A percentile compares a stretch with the other conserved stretches of the same genome.
phyloP scores from a whole-genome alignment of 129 eudicot species.

The Chrysanthemum lavandulifolium region DNA sequence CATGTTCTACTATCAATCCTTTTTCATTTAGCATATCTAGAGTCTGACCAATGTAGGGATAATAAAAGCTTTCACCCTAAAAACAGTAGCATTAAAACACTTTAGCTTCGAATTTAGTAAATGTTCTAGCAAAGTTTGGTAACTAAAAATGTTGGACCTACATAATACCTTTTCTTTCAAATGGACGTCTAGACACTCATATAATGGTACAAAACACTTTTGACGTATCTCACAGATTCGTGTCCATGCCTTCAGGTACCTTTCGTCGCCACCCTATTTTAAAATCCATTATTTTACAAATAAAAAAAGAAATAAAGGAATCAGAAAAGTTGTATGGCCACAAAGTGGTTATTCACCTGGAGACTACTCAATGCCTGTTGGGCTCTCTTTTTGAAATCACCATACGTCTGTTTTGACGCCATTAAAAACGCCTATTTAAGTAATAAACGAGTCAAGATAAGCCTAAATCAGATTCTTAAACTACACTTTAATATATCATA shows the following conservation, averaged over 20 bases:
- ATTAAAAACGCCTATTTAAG: constrained; percentile 78
- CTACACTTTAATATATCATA: neutral
- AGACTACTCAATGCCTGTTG: constrained; percentile 91
- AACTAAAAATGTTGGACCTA: neutral
- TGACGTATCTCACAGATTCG: constrained; percentile 91
- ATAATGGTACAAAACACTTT: constrained; percentile 58
- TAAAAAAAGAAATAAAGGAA: neutral
- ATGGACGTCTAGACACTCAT: constrained; percentile 65
- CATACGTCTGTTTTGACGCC: constrained; percentile 35
- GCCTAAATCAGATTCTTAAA: no score
- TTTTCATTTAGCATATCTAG: constrained; percentile 50
- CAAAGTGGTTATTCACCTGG: constrained; percentile 52
- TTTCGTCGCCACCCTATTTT: constrained; percentile 71
- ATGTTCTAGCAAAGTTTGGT: neutral
- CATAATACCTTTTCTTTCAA: constrained; percentile 85
- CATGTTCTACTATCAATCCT: constrained; percentile 88
- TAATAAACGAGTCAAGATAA: constrained; percentile 14
- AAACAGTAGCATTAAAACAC: no score
- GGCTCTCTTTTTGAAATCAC: constrained; percentile 76
- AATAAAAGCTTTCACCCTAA: constrained; percentile 95
- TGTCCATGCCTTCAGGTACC: constrained; percentile 77
- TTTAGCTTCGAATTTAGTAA: no score
- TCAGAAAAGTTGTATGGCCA: neutral
- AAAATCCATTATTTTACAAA: neutral
- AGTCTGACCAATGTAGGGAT: constrained; percentile 62